A percentile compares a stretch with the other conserved stretches of the same genome.
These are phyloP conservation scores for Microbotryum saponariae DNA, from an alignment of 1,284 basidiomycete species.

Conservation along the genomic window DNA sequence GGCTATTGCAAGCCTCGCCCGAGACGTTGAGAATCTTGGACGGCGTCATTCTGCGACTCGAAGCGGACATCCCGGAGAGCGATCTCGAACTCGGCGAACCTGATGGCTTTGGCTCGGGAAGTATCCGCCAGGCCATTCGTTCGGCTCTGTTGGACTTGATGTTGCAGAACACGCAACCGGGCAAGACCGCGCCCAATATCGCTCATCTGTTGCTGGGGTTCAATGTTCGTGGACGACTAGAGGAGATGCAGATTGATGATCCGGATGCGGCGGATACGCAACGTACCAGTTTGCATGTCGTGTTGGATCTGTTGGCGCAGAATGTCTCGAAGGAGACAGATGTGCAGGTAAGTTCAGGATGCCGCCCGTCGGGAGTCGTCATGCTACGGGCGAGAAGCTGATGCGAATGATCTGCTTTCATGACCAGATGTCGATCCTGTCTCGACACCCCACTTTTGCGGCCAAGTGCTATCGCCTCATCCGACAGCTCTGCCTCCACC, in stretches of 20 bases:
- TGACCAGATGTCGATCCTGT: slow-evolving; percentile 50
- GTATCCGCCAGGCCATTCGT: slow-evolving; percentile 61
- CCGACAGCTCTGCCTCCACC: slow-evolving; percentile 77
- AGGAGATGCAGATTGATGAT: slow-evolving; percentile 43
- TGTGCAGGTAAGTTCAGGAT: slow-evolving; percentile 30
- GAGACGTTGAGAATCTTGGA: slow-evolving; percentile 80
- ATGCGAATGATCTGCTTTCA: not conserved
- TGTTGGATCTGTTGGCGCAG: slow-evolving; percentile 66
- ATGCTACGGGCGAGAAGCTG: not conserved
- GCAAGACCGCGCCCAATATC: slow-evolving; percentile 67
- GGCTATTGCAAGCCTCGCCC: slow-evolving; percentile 69
- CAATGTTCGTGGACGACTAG: slow-evolving; percentile 48
- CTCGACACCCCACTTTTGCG: slow-evolving; percentile 65
- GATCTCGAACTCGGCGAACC: slow-evolving; percentile 36
- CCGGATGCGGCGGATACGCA: slow-evolving; percentile 58
- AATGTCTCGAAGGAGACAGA: slow-evolving; percentile 56
- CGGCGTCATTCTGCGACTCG: slow-evolving; percentile 66
- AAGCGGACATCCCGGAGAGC: slow-evolving; percentile 42
- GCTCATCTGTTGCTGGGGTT: slow-evolving; percentile 82
- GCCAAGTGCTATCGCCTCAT: slow-evolving; percentile 79
- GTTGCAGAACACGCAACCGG: slow-evolving; percentile 63
- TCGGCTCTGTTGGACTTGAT: slow-evolving; percentile 78
- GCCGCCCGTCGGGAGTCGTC: no score
- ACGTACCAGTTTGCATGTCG: slow-evolving; percentile 67
- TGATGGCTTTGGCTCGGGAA: slow-evolving; percentile 38